Conservation (phyloP, 2,329 filamentous ascomycete species). For the Bretziella fagacearum region DNA sequence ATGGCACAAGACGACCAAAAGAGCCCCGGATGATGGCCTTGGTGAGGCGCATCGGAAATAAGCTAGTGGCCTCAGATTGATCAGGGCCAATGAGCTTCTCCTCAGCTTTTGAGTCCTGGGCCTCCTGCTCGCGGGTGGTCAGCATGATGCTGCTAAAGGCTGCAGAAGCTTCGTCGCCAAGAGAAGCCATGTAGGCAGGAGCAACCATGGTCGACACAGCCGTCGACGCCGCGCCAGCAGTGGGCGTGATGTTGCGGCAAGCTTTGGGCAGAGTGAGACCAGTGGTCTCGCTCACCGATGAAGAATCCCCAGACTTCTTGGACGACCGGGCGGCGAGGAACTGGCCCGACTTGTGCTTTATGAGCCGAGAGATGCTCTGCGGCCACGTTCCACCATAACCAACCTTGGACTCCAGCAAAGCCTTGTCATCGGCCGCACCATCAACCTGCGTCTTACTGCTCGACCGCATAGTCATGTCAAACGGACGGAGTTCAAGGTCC, state of each 20-base stretch:
- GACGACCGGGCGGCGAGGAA: neutral
- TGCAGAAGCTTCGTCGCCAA: neutral
- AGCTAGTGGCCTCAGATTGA: neutral
- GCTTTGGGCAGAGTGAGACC: neutral
- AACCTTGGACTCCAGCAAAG: neutral
- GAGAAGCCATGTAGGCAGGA: neutral
- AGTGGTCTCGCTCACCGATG: neutral
- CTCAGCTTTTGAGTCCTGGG: conserved; percentile 4
- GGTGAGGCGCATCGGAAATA: conserved; percentile 10
- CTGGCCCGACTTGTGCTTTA: neutral
- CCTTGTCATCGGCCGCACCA: neutral
- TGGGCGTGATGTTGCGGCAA: neutral
- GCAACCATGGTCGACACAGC: neutral
- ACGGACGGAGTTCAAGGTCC: conserved; percentile 2
- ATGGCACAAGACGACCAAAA: conserved; percentile 7
- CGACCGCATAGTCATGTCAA: neutral
- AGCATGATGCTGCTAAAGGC: neutral
- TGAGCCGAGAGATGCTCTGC: conserved; percentile 7
- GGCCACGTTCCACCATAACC: neutral
- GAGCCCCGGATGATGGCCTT: conserved; percentile 10
- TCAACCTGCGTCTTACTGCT: neutral
- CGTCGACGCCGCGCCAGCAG: neutral
- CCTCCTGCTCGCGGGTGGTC: neutral
- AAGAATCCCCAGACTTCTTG: neutral
- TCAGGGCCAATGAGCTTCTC: conserved; percentile 6